These are phyloP conservation scores for Porphyrellus cyaneotinctus DNA, from an alignment of 768 basidiomycete genomes.

Conservation along the genomic window DNA sequence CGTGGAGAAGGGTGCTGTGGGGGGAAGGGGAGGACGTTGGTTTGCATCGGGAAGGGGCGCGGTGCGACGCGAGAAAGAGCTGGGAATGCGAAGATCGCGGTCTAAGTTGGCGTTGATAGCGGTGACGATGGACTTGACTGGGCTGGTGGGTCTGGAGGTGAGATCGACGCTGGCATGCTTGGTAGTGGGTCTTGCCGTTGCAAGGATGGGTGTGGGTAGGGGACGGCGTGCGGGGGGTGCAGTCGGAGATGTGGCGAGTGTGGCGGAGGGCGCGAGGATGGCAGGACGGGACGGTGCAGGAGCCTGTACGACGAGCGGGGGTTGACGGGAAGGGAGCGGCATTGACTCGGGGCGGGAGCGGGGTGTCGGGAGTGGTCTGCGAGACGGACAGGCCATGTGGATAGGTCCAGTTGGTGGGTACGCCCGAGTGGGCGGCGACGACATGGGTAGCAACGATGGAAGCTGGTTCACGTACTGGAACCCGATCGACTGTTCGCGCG, in stretches of 20 bases:
- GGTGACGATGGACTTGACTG: conserved; percentile 15
- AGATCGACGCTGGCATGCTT: conserved; percentile 28
- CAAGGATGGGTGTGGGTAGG: conserved; percentile 17
- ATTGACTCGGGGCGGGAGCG: conserved; percentile 27
- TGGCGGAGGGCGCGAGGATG: conserved; percentile 24
- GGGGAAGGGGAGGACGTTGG: neutral
- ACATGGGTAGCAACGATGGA: conserved; percentile 4
- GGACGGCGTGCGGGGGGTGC: conserved; percentile 18
- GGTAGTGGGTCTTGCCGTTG: neutral
- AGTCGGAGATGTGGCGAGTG: conserved; percentile 15
- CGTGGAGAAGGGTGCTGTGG: conserved; percentile 1
- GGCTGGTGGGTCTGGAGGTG: conserved; percentile 16
- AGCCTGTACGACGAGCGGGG: conserved; percentile 25
- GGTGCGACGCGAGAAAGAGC: conserved; percentile 22
- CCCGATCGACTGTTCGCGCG: conserved; percentile 11
- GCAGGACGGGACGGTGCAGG: conserved; percentile 31
- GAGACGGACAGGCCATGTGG: conserved; percentile 20
- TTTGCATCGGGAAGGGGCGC: conserved; percentile 10
- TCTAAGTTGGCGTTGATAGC: conserved; percentile 9
- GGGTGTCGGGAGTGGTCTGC: conserved; percentile 29
- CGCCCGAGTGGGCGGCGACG: conserved; percentile 8
- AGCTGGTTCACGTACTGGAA: conserved; percentile 18
- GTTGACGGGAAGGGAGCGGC: conserved; percentile 15
- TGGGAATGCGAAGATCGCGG: conserved; percentile 21
- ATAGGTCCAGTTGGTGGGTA: conserved; percentile 11